These are phyloP conservation scores for Metschnikowia gelsemii DNA, from an alignment of 805 yeast species.

Conservation along the genomic window DNA sequence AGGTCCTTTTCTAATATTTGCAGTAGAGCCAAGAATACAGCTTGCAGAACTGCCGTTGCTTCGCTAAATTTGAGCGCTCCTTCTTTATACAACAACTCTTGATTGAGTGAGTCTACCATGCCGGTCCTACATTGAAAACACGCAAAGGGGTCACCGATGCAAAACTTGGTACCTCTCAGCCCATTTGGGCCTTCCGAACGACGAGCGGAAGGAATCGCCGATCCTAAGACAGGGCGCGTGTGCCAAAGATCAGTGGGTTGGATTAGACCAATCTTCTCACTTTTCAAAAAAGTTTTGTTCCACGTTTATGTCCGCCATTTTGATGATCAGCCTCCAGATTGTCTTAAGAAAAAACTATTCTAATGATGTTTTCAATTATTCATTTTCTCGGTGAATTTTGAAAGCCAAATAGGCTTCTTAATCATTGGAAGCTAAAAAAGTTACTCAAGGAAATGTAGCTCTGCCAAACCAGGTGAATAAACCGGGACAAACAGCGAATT, in stretches of 20 bases:
- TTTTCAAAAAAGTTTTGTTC: constrained; percentile 24
- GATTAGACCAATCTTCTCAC: constrained; percentile 30
- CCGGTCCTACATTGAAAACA: constrained; percentile 39
- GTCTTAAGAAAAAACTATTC: no score
- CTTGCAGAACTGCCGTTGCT: constrained; percentile 32
- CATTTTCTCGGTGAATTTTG: no score
- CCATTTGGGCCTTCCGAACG: constrained; percentile 39
- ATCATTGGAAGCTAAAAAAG: no score
- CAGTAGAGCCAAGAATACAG: constrained; percentile 33
- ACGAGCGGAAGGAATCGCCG: constrained; percentile 48
- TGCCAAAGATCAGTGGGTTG: constrained; percentile 54
- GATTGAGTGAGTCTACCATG: constrained; percentile 32
- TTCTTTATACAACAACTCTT: constrained; percentile 26
- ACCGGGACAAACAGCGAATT: no score
- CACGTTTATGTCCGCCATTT: constrained; percentile 24
- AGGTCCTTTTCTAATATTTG: constrained; percentile 35
- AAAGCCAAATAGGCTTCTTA: no score
- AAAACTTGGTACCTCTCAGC: constrained; percentile 31
- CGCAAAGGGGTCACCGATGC: constrained; percentile 30
- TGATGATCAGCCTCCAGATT: no score
- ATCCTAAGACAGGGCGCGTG: constrained; percentile 39
- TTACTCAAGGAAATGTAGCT: no score
- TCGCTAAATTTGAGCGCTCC: constrained; percentile 35
- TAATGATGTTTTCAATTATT: no score
- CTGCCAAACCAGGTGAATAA: no score